Percentiles rank a stretch among this genome's conserved stretches.
Conservation (phyloP, 2,329 filamentous ascomycete genomes). For the Calonectria leucothoes region DNA sequence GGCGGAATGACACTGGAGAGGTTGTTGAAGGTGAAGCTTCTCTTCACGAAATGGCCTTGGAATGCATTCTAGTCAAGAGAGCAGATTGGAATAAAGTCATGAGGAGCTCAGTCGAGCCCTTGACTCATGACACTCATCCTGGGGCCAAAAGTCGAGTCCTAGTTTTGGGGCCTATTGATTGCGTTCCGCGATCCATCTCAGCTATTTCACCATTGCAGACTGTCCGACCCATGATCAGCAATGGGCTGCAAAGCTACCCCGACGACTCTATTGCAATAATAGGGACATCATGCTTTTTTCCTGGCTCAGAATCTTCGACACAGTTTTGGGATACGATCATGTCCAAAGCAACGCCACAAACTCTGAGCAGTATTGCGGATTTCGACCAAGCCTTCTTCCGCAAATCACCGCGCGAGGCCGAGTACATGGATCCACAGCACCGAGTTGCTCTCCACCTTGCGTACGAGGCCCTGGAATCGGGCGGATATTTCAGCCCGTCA, state of each 20-base stretch:
- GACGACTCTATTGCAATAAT: not conserved
- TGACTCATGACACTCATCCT: not conserved
- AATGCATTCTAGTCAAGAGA: not conserved
- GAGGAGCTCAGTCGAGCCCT: not conserved
- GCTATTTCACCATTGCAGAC: not conserved
- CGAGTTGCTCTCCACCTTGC: not conserved
- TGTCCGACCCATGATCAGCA: not conserved
- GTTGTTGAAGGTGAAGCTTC: not conserved
- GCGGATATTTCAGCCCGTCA: not conserved
- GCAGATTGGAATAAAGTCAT: not conserved
- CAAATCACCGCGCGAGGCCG: not conserved
- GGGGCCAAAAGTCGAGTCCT: not conserved
- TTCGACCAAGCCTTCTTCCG: not conserved
- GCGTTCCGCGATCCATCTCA: not conserved
- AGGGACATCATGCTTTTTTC: not conserved
- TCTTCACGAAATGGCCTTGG: not conserved
- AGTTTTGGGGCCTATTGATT: not conserved
- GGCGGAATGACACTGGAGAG: not conserved
- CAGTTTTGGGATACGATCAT: not conserved
- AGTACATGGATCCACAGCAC: not conserved
- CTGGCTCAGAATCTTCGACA: not conserved
- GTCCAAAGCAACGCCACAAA: not conserved
- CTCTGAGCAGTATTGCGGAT: not conserved
- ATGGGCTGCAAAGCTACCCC: not conserved
- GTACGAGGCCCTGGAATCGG: not conserved